Conservation (phyloP, 1,139 yeast species). For the Saccharomyces hybrid region DNA sequence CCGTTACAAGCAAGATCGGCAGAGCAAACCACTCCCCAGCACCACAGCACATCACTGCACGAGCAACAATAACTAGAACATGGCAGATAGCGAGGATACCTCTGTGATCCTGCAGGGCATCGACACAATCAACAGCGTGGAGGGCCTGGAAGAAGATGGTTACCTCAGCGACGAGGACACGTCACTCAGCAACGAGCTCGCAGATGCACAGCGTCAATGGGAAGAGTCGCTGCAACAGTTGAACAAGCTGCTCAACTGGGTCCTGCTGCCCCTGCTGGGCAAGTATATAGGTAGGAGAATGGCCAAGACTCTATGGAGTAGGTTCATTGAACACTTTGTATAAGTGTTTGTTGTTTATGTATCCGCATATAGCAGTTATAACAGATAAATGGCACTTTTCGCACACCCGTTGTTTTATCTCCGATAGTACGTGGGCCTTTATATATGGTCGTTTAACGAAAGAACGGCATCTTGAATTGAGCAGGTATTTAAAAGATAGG, state of each 20-base stretch:
- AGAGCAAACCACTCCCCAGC: background rate
- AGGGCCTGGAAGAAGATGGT: slow-evolving; percentile 7
- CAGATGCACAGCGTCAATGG: slow-evolving; percentile 54
- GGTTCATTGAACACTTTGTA: slow-evolving; percentile 10
- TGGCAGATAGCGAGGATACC: slow-evolving; percentile 3
- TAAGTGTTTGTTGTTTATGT: background rate
- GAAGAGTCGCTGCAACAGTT: slow-evolving; percentile 54
- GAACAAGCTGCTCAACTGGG: slow-evolving; percentile 44
- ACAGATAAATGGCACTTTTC: background rate
- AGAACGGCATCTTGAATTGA: background rate
- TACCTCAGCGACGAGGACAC: slow-evolving; percentile 12
- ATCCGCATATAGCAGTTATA: background rate
- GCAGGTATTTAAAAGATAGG: background rate
- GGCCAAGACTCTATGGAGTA: slow-evolving; percentile 36
- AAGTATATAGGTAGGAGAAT: slow-evolving; percentile 51
- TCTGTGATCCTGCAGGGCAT: slow-evolving; percentile 1
- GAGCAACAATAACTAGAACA: background rate
- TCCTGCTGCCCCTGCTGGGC: slow-evolving; percentile 53
- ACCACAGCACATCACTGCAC: background rate
- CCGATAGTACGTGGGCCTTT: background rate
- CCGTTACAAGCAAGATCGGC: background rate
- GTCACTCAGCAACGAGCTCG: slow-evolving; percentile 12
- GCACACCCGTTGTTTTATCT: slow-evolving; percentile 1
- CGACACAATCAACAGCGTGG: background rate
- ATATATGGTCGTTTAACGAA: background rate